Evolutionary conservation across 2,329 filamentous ascomycete species (phyloP).

Genomic region (Albophoma yamanashiensis): DNA sequence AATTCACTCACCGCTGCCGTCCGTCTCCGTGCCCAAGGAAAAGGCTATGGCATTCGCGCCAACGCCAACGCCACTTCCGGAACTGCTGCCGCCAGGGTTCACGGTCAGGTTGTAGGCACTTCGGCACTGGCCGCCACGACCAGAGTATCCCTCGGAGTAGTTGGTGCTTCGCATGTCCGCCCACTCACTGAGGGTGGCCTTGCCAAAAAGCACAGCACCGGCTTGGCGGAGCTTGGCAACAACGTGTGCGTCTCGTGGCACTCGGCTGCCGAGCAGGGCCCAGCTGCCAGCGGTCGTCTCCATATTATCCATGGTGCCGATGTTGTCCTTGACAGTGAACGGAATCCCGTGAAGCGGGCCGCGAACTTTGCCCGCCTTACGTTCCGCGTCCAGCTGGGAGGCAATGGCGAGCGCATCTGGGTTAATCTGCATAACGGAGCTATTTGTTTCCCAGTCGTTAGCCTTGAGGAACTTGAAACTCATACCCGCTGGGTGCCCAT

Average conservation of each 20-base stretch:
- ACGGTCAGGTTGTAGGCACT: constrained; percentile 59
- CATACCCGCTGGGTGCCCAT: no score
- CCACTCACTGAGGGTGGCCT: constrained; percentile 64
- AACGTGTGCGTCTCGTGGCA: constrained; percentile 58
- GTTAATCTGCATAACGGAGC: constrained; percentile 54
- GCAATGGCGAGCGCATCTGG: constrained; percentile 57
- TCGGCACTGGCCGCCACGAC: constrained; percentile 51
- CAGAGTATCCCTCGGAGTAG: constrained; percentile 59
- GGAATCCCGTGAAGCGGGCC: constrained; percentile 66
- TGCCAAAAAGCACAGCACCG: constrained; percentile 60
- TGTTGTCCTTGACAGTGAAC: constrained; percentile 66
- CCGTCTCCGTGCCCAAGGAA: constrained; percentile 63
- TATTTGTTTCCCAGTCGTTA: constrained; percentile 12
- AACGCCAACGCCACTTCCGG: constrained; percentile 55
- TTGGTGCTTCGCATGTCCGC: constrained; percentile 58
- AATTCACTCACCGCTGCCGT: constrained; percentile 42
- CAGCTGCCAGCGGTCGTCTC: constrained; percentile 64
- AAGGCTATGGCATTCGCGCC: constrained; percentile 52
- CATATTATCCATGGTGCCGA: constrained; percentile 57
- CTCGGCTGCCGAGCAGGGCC: constrained; percentile 53
- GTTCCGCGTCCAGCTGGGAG: constrained; percentile 46
- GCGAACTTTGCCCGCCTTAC: constrained; percentile 42
- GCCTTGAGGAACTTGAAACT: not conserved
- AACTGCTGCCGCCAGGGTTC: constrained; percentile 59
- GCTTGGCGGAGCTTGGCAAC: constrained; percentile 50